Conservation (phyloP, 2,329 filamentous ascomycete species). For the Pseudogymnoascus sp. region DNA sequence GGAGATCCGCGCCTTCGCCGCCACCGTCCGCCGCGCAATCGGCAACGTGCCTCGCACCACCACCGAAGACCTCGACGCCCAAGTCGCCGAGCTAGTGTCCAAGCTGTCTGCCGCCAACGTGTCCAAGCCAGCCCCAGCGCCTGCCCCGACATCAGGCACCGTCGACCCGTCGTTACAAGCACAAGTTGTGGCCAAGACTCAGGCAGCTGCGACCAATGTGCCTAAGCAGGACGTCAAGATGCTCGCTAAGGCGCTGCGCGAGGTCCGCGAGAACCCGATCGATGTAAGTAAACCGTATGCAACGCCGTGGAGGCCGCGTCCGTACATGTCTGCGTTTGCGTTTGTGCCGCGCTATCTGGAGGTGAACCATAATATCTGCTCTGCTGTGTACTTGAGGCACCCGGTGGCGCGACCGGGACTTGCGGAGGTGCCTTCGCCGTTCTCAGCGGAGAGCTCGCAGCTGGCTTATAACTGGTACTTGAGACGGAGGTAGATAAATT, state of each 20-base stretch:
- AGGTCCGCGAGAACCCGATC: constrained; percentile 62
- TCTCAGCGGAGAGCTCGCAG: constrained; percentile 59
- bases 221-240: constrained; percentile 18
- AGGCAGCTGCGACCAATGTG: constrained; percentile 15
- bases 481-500: constrained; percentile 28
- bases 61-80: constrained; percentile 42
- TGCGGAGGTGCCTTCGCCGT: constrained; percentile 81
- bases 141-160: constrained; percentile 12
- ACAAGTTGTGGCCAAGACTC: constrained; percentile 11
- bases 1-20: constrained; percentile 63
- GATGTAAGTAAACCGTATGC: constrained; percentile 75
- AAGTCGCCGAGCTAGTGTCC: constrained; percentile 44
- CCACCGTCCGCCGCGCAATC: constrained; percentile 32
- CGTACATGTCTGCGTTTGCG: constrained; percentile 85
- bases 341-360: constrained; percentile 94
- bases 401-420: constrained; percentile 77
- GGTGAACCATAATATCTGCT: constrained; percentile 95
- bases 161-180: constrained; percentile 20
- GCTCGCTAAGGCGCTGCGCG: constrained; percentile 13
- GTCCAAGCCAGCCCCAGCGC: constrained; percentile 17
- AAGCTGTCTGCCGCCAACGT: constrained; percentile 35
- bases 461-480: constrained; percentile 93
- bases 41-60: constrained; percentile 33
- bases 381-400: constrained; percentile 89
- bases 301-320: constrained; percentile 81